Base-by-base conservation (phyloP, 2,329 filamentous ascomycete species). In the Fusarium sacchari region DNA sequence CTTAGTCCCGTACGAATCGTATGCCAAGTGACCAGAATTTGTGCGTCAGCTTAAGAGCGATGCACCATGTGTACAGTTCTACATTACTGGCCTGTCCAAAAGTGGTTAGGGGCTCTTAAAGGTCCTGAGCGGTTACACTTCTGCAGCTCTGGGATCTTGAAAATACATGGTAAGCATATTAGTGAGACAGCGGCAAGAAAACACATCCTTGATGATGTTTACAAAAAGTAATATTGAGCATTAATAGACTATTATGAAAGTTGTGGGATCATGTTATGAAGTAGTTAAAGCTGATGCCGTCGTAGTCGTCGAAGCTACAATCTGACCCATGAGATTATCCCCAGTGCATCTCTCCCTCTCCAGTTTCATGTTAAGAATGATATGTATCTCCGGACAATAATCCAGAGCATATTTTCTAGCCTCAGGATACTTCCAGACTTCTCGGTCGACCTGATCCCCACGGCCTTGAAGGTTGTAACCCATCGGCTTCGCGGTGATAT, bases 181-280 rank as follows among this genome's bases (percentile, higher is more conserved):
- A 3, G 26, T 6, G n/a, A 17, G 26, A 47, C 14, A 12, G 20
- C 17, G 3, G 26, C 17, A 22, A 17, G 26, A 30, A 7, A 12
- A 15, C 3, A 0, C 6, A 28, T 28, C 9, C 28, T 28, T 20
- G 0, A 8, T 22, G 17, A 20, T 26, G 17, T 13, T 20, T 17
- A 8, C 3, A 20, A 7, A 0, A 30, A 28, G 20, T 12, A 17
- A 30, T 10, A 3, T 32, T 24, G 11, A 24, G 1, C 5, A 24
- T 2, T 1, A 24, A 18, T 7, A 26, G 8, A 13, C 24, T 5
- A 10, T 14, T 3, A 7, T 7, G 10, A 12, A 0, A 24, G 0
- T 10, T 50, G 11, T 34, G 6, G 7, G 20, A 14, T 2, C 0
- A 20, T 4, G 7, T 12, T 34, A 50, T 9, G 17, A 9, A 34